Evolutionary conservation across 805 yeast species (phyloP), one percentile per base, ranked within the genome.

Genomic region (Wickerhamia fluorescens): DNA sequence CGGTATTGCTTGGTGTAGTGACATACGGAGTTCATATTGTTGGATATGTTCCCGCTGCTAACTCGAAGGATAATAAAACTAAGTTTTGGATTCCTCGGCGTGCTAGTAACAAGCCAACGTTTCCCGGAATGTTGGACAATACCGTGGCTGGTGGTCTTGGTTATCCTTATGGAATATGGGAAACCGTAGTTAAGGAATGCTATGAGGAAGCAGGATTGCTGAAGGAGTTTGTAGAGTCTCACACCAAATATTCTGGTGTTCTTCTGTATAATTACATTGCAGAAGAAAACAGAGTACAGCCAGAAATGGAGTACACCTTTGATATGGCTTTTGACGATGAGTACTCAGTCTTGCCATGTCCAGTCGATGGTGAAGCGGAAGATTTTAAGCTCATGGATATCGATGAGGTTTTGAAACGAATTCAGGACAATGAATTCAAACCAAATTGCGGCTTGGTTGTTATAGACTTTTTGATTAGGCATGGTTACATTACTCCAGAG

Each of bases 81-180:
- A 69, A 72, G 42, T 44, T 81, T 34, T 92, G 97, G 97, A 68
- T 89, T 7, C 95, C 98, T 0, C 61, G 85, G 36, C 61, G 98
- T 40, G 70, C 96, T 0, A 51, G 61, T 4, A 67, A 75, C 2
- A 92, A 92, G 51, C 79, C 79, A 11, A 92, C 98, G 0, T 89
- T 74, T 58, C 97, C 98, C 0, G 81, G 83, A 0, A 80, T 75
- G 82, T 67, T 88, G 21, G 98, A 92, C 51, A 89, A 88, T 51
- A 86, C 94, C 1, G 83, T 92, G 5, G 98, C 95, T 0, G 98
- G 98, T 1, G 98, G 98, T 0, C 46, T 92, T 4, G 96, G 94
- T 0, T 67, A 78, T 50, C 95, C 95, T 0, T 63, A 73, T 40
- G 85, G 87, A 0, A 59, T 76, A 3, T 57, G 63, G 46, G 95